A percentile compares a stretch with the other conserved stretches of the same genome.
Conservation (phyloP, 257 asterid species). For the Salvia miltiorrhiza region DNA sequence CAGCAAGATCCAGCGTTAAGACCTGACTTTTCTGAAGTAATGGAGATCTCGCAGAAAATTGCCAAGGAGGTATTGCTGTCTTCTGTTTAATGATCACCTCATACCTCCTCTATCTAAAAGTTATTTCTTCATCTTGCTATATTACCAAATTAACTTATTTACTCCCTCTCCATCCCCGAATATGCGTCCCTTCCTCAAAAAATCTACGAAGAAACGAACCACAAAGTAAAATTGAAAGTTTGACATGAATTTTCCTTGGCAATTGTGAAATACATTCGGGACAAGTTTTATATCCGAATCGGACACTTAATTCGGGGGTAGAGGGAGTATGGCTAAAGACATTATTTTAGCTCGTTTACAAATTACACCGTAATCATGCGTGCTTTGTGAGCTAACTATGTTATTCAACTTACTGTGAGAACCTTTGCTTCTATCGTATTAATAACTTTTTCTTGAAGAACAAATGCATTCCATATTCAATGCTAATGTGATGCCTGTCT, state of each 20-base stretch:
- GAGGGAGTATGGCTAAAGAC: not conserved
- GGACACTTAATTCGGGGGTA: no score
- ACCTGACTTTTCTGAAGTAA: slow-evolving; percentile 82
- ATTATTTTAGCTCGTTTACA: not conserved
- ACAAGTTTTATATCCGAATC: no score
- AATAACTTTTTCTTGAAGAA: not conserved
- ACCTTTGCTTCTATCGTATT: no score
- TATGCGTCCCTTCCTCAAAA: no score
- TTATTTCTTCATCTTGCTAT: not conserved
- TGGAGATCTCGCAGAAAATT: slow-evolving; percentile 54
- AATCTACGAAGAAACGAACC: no score
- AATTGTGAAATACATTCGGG: no score
- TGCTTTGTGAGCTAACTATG: not conserved
- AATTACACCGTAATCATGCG: not conserved
- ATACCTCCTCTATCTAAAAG: not conserved
- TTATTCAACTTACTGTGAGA: no score
- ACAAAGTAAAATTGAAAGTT: no score
- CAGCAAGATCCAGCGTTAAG: slow-evolving; percentile 77
- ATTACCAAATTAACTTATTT: not conserved
- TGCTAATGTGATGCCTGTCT: slow-evolving; percentile 1
- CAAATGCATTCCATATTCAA: not conserved
- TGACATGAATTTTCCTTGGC: no score
- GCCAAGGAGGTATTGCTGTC: slow-evolving; percentile 62
- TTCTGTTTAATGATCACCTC: not conserved
- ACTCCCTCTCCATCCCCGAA: no score